phyloP scores from a whole-genome alignment of 1,139 yeast species.

The Groenewaldozyma sp. region DNA sequence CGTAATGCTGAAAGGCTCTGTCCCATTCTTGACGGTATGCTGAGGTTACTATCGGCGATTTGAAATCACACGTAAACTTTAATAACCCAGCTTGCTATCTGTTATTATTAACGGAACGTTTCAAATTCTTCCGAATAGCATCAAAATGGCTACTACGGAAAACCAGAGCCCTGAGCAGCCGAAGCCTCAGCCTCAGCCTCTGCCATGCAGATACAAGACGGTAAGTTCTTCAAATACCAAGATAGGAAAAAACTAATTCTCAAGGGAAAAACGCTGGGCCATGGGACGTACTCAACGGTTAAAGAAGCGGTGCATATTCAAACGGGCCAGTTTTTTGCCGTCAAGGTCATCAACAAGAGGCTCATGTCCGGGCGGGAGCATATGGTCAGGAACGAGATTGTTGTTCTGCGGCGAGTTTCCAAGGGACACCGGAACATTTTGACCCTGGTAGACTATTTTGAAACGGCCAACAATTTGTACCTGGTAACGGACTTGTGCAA shows the following conservation, averaged over 20 bases:
- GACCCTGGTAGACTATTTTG: slow-evolving; percentile 60
- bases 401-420: slow-evolving; percentile 39
- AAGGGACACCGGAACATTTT: slow-evolving; percentile 50
- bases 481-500: slow-evolving; percentile 58
- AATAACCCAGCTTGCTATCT: no score
- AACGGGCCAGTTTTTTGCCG: slow-evolving; percentile 33
- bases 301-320: slow-evolving; percentile 34
- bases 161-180: no score
- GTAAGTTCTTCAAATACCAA: slow-evolving; percentile 11
- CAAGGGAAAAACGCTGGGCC: slow-evolving; percentile 32
- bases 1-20: no score
- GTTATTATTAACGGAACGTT: no score
- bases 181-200: slow-evolving; percentile 16
- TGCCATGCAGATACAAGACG: slow-evolving; percentile 24
- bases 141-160: no score
- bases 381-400: slow-evolving; percentile 48
- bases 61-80: no score
- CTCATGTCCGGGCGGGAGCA: slow-evolving; percentile 39
- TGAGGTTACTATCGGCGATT: no score
- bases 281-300: slow-evolving; percentile 35
- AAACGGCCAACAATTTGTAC: slow-evolving; percentile 49
- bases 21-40: no score
- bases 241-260: background rate
- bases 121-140: no score
- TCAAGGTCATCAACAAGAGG: slow-evolving; percentile 35